A percentile compares a stretch with the other conserved stretches of the same genome.
These are phyloP conservation scores for Neophaeococcomyces mojaviensis DNA, from an alignment of 2,329 filamentous ascomycete genomes.

Conservation along the genomic window DNA sequence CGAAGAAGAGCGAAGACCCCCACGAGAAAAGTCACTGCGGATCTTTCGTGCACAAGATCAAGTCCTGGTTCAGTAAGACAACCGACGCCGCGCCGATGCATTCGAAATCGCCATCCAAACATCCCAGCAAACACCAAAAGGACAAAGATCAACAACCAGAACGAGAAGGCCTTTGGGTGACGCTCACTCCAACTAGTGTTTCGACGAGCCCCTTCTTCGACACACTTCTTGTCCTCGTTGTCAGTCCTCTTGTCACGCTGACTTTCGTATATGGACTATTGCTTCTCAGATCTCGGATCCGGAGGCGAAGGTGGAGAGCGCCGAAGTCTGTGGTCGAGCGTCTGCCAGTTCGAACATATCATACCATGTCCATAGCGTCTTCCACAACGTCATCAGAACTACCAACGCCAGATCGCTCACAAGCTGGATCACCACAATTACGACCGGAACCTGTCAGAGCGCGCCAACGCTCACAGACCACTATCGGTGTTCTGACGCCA, in stretches of 20 bases:
- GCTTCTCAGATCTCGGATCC: constrained; percentile 78
- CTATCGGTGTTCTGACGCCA: constrained; percentile 25
- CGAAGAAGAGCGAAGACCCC: constrained; percentile 4
- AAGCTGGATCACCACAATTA: constrained; percentile 72
- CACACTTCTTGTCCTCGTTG: constrained; percentile 89
- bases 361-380: constrained; percentile 64
- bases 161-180: constrained; percentile 88
- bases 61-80: constrained; percentile 16
- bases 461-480: constrained; percentile 29
- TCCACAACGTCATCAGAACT: constrained; percentile 50
- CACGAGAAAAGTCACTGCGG: not conserved
- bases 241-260: constrained; percentile 85
- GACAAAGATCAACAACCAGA: constrained; percentile 32
- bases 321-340: constrained; percentile 93
- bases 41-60: constrained; percentile 2
- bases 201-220: constrained; percentile 92
- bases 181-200: constrained; percentile 78
- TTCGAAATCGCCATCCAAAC: constrained; percentile 8
- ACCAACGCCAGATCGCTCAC: constrained; percentile 58
- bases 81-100: not conserved
- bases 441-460: constrained; percentile 21
- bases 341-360: constrained; percentile 90
- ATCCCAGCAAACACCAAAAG: constrained; percentile 18
- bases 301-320: constrained; percentile 86
- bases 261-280: constrained; percentile 88